These are phyloP conservation scores for Cyberlindnera petersonii DNA, from an alignment of 805 yeast genomes.

Conservation along the genomic window DNA sequence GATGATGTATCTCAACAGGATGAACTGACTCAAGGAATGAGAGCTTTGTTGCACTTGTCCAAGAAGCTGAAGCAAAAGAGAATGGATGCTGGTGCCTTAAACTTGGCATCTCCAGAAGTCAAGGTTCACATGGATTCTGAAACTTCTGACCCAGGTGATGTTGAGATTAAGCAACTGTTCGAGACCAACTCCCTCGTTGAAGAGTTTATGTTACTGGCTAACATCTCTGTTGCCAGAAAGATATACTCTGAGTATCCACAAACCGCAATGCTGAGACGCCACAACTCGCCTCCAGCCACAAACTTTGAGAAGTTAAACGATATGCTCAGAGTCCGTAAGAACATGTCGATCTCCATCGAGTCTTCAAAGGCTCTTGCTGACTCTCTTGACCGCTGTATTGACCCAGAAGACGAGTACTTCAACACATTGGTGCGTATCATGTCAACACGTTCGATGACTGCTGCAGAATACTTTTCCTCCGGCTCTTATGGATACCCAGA, in stretches of 20 bases:
- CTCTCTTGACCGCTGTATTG: constrained; percentile 84
- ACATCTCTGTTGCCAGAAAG: constrained; percentile 90
- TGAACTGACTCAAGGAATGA: constrained; percentile 85
- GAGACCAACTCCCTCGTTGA: constrained; percentile 96
- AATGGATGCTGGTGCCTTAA: constrained; percentile 92
- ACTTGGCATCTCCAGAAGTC: constrained; percentile 96
- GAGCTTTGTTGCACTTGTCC: constrained; percentile 74
- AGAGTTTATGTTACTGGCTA: constrained; percentile 97
- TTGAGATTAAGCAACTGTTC: constrained; percentile 79
- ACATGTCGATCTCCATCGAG: constrained; percentile 70
- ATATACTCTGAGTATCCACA: constrained; percentile 93
- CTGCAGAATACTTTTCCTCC: constrained; percentile 94
- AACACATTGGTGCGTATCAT: constrained; percentile 90
- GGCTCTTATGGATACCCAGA: constrained; percentile 89
- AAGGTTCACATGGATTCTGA: constrained; percentile 96
- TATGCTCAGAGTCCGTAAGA: constrained; percentile 78
- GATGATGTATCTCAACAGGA: constrained; percentile 76
- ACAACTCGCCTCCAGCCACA: constrained; percentile 94
- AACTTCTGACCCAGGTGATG: constrained; percentile 94
- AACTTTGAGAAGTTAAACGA: constrained; percentile 88
- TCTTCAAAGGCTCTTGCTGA: constrained; percentile 90
- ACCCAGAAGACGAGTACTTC: constrained; percentile 81
- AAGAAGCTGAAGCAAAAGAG: constrained; percentile 81
- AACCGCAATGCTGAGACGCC: constrained; percentile 97
- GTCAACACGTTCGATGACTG: constrained; percentile 99